These are phyloP conservation scores for Trametes villosa DNA, from an alignment of 768 basidiomycete genomes.

Conservation along the genomic window DNA sequence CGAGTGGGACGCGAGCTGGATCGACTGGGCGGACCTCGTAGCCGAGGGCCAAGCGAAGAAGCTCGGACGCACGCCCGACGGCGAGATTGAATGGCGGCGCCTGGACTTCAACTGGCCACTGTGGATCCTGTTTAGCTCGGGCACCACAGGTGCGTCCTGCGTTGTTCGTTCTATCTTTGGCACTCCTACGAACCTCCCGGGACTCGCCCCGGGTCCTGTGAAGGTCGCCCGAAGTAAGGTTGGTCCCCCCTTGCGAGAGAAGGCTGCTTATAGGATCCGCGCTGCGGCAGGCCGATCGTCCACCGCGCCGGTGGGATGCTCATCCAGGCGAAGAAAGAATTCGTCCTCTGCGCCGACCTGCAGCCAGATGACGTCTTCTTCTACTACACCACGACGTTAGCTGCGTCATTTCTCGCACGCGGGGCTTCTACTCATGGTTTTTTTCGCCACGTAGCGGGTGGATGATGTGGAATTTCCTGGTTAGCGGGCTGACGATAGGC, in stretches of 20 bases:
- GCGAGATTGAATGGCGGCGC: constrained; percentile 67
- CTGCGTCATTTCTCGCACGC: constrained; percentile 19
- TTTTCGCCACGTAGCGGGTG: constrained; percentile 57
- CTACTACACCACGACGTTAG: constrained; percentile 82
- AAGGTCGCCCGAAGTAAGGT: constrained; percentile 56
- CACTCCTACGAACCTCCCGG: constrained; percentile 2
- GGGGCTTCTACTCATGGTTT: constrained; percentile 12
- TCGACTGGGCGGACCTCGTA: constrained; percentile 58
- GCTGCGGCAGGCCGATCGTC: constrained; percentile 76
- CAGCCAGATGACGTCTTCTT: constrained; percentile 73
- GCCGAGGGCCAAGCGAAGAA: constrained; percentile 47
- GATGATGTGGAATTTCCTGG: constrained; percentile 94
- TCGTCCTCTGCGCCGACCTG: constrained; percentile 69
- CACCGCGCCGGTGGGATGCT: constrained; percentile 82
- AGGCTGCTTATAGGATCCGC: constrained; percentile 7
- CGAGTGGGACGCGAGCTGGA: constrained; percentile 54
- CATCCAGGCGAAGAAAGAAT: constrained; percentile 72
- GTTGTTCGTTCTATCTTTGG: constrained; percentile 1
- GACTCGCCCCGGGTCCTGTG: constrained; percentile 8
- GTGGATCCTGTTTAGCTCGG: constrained; percentile 86
- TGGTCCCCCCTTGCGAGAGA: constrained; percentile 20
- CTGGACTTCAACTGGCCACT: constrained; percentile 76
- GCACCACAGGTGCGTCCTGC: constrained; percentile 65
- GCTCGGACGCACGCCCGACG: constrained; percentile 53
- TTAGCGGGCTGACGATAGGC: constrained; percentile 65